These are phyloP conservation scores for Suillus plorans DNA, from an alignment of 768 basidiomycete species.

Conservation along the genomic window DNA sequence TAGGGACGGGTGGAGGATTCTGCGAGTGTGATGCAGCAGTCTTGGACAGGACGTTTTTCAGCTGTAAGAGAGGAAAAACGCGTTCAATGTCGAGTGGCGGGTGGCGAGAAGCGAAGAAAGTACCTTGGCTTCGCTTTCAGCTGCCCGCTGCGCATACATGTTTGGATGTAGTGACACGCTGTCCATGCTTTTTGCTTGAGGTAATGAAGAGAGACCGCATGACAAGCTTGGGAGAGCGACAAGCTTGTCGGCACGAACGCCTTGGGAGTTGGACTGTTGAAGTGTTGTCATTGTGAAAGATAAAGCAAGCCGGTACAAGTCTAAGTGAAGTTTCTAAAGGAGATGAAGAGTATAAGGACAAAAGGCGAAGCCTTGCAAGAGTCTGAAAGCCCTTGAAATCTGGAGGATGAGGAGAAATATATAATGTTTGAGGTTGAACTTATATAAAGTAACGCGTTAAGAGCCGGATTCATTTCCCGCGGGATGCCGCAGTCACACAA, in stretches of 20 bases:
- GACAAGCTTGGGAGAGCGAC: conserved; percentile 75
- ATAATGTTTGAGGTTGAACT: conserved; percentile 13
- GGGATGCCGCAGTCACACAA: conserved; percentile 15
- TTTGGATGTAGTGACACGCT: conserved; percentile 64
- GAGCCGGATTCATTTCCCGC: conserved; percentile 21
- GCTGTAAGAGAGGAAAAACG: conserved; percentile 33
- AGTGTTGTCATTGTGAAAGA: conserved; percentile 36
- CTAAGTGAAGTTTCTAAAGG: conserved; percentile 6
- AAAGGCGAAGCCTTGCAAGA: neutral
- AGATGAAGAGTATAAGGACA: conserved; percentile 17
- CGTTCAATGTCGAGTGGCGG: conserved; percentile 5
- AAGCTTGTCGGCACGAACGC: conserved; percentile 47
- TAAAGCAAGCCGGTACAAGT: conserved; percentile 10
- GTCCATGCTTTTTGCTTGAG: conserved; percentile 70
- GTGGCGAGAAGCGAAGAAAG: conserved; percentile 11
- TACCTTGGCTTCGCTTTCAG: conserved; percentile 79
- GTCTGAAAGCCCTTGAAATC: conserved; percentile 7
- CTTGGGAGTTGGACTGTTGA: conserved; percentile 30
- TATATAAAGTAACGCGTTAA: conserved; percentile 19
- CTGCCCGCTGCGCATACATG: conserved; percentile 67
- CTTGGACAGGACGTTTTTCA: conserved; percentile 65
- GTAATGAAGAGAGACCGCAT: conserved; percentile 63
- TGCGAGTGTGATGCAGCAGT: conserved; percentile 36
- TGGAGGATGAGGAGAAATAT: conserved; percentile 15
- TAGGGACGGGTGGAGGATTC: conserved; percentile 30